Conservation (phyloP, 164 flowering plant genomes). For the Nymphaea colorata region DNA sequence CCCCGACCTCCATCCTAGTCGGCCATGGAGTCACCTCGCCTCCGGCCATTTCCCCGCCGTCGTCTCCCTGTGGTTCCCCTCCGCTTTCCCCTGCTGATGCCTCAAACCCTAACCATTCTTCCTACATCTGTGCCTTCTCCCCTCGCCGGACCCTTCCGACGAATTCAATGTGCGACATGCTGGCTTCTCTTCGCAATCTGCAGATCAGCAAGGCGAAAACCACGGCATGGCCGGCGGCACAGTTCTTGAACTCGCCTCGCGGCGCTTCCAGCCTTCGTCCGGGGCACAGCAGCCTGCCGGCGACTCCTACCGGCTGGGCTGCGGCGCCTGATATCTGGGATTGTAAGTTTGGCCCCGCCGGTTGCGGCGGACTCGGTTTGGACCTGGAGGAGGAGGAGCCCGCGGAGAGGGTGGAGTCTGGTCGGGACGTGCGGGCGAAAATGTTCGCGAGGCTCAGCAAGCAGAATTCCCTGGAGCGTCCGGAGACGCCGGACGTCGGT, state of each 20-base stretch:
- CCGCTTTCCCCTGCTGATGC: constrained; percentile 20
- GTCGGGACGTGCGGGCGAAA: constrained; percentile 47
- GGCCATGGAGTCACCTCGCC: not conserved
- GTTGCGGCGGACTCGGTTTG: constrained; percentile 7
- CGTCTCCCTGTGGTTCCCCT: constrained; percentile 36
- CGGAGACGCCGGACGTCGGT: constrained; percentile 42
- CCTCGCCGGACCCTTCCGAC: constrained; percentile 9
- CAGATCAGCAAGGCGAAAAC: constrained; percentile 52
- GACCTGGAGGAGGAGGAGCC: constrained; percentile 35
- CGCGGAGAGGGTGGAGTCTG: constrained; percentile 72
- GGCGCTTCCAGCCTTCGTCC: constrained; percentile 25
- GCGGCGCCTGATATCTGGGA: constrained; percentile 3
- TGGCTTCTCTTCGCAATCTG: constrained; percentile 39
- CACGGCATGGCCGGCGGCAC: constrained; percentile 8
- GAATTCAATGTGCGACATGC: constrained; percentile 34
- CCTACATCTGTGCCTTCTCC: constrained; percentile 25
- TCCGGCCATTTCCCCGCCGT: constrained; percentile 25
- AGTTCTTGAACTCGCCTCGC: constrained; percentile 26
- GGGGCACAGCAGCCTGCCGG: constrained; percentile 44
- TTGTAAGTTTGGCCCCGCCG: not conserved
- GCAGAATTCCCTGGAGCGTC: constrained; percentile 43
- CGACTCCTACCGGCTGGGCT: constrained; percentile 45
- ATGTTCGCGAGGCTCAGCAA: constrained; percentile 53
- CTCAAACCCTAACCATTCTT: constrained; percentile 10
- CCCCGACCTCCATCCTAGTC: constrained; percentile 21